Evolutionary conservation across 2,329 filamentous ascomycete genomes (phyloP).

Genomic region (Pseudogymnoascus sp.): DNA sequence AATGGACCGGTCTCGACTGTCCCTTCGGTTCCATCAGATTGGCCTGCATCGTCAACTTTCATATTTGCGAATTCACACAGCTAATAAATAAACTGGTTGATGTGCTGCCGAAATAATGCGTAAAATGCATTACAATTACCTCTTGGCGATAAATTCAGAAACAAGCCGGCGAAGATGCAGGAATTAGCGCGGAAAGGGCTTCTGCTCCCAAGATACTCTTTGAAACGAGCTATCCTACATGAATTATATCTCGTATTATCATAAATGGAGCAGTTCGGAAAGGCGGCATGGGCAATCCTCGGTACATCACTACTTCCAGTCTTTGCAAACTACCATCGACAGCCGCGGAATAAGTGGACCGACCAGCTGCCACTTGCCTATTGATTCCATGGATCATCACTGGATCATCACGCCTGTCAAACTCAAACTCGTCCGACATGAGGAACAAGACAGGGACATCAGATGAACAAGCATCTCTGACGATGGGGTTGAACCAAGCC

Average conservation of each 20-base stretch:
- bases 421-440: not conserved
- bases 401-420: constrained; percentile 5
- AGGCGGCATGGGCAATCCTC: not conserved
- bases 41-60: not conserved
- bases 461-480: not conserved
- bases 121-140: not conserved
- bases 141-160: not conserved
- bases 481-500: not conserved
- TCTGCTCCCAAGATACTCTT: not conserved
- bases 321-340: too few species aligned
- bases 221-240: not conserved
- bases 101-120: not conserved
- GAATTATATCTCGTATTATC: not conserved
- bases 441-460: not conserved
- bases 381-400: not conserved
- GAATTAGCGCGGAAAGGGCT: not conserved
- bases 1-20: not conserved
- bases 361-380: not conserved
- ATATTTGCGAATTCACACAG: not conserved
- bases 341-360: not conserved
- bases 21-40: not conserved
- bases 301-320: not conserved
- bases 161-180: not conserved
- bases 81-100: not conserved
- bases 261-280: not conserved